Conservation (phyloP, 192 early-diverging fungal genomes). For the Umbelopsis sp. region DNA sequence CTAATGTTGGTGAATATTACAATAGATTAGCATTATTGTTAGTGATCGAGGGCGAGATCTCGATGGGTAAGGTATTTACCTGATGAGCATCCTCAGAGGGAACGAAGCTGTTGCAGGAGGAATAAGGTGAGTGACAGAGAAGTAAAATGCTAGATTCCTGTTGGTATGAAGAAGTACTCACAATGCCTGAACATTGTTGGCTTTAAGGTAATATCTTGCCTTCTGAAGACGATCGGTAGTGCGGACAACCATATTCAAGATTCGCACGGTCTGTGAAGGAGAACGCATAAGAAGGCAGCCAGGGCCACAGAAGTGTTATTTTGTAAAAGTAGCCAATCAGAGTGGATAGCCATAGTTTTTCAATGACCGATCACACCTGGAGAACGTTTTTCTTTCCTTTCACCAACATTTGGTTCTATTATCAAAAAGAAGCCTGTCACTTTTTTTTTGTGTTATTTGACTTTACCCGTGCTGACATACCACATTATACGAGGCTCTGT, state of each 20-base stretch:
- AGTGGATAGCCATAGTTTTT: neutral
- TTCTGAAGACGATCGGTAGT: slow-evolving; percentile 10
- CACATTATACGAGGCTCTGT: neutral
- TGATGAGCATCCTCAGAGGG: slow-evolving; percentile 98
- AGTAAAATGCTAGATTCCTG: no score
- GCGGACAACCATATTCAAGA: slow-evolving; percentile 19
- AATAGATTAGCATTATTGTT: neutral
- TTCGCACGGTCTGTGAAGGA: slow-evolving; percentile 8
- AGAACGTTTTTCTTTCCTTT: slow-evolving; percentile 17
- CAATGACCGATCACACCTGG: slow-evolving; percentile 9
- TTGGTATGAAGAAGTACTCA: neutral
- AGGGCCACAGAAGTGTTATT: slow-evolving; percentile 11
- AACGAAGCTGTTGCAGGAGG: slow-evolving; percentile 64
- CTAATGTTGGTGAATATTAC: slow-evolving; percentile 37
- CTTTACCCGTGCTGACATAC: neutral
- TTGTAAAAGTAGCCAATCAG: slow-evolving; percentile 17
- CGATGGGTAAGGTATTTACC: slow-evolving; percentile 45
- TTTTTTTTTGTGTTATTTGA: neutral
- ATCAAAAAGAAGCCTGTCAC: slow-evolving; percentile 11
- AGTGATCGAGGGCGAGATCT: neutral
- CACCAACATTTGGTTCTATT: slow-evolving; percentile 16
- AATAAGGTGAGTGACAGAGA: neutral
- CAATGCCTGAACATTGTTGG: slow-evolving; percentile 13
- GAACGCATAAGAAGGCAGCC: neutral
- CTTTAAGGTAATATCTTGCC: slow-evolving; percentile 11